Conservation (phyloP, 2,329 filamentous ascomycete species). For the Apiospora marii region DNA sequence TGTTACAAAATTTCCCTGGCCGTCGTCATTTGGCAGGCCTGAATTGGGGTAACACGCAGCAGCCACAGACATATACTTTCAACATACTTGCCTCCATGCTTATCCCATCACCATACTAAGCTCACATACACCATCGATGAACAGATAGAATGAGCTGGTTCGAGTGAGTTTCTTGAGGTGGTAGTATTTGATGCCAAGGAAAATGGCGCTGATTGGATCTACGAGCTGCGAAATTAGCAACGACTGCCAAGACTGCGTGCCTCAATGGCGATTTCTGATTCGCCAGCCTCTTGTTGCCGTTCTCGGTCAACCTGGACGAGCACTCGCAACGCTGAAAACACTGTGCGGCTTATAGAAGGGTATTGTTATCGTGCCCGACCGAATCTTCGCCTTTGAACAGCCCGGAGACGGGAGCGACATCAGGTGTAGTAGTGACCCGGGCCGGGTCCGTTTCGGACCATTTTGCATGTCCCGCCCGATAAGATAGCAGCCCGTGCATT, state of each 20-base stretch:
- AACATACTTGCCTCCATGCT: neutral
- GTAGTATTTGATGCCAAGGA: neutral
- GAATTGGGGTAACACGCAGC: neutral
- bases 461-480: too few species aligned
- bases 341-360: neutral
- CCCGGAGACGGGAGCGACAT: neutral
- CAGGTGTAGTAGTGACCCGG: neutral
- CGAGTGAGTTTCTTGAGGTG: neutral
- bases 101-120: neutral
- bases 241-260: conserved; percentile 1
- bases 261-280: neutral
- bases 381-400: neutral
- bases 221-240: neutral
- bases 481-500: too few species aligned
- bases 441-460: neutral
- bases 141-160: neutral
- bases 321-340: neutral
- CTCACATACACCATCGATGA: neutral
- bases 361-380: neutral
- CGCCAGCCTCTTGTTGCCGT: neutral
- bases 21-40: neutral
- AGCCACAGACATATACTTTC: neutral
- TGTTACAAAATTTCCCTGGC: neutral
- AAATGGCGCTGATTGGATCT: conserved; percentile 2
- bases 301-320: neutral